These are phyloP conservation scores for Thelonectria rubi DNA, from an alignment of 2,329 filamentous ascomycete genomes.

Conservation along the genomic window DNA sequence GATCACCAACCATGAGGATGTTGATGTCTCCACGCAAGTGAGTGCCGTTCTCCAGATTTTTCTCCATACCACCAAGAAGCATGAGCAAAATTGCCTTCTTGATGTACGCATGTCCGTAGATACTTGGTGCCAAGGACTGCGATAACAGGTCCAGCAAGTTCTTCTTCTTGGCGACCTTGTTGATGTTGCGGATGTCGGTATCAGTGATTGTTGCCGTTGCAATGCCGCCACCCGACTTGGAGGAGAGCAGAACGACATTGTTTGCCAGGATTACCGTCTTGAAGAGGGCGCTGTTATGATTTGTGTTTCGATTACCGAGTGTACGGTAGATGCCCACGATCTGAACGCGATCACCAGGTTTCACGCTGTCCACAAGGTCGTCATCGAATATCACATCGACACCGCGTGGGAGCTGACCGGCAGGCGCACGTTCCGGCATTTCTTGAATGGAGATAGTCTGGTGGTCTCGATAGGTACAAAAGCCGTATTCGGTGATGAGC, in stretches of 20 bases:
- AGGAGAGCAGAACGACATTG: conserved; percentile 92
- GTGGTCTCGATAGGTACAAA: conserved; percentile 94
- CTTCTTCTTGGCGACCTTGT: conserved; percentile 94
- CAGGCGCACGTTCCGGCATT: conserved; percentile 96
- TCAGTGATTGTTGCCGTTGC: conserved; percentile 93
- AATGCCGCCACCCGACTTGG: conserved; percentile 93
- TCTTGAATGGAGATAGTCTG: conserved; percentile 98
- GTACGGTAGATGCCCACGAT: conserved; percentile 96
- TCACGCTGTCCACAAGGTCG: conserved; percentile 92
- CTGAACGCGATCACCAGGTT: conserved; percentile 95
- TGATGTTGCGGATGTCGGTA: conserved; percentile 97
- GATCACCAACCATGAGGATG: conserved; percentile 98
- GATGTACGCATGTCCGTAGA: conserved; percentile 96
- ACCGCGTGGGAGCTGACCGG: conserved; percentile 91
- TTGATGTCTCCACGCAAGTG: conserved; percentile 99
- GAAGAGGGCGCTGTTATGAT: conserved; percentile 90
- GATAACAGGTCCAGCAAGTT: conserved; percentile 93
- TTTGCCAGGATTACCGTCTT: conserved; percentile 94
- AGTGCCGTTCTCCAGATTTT: conserved; percentile 97
- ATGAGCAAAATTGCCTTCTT: conserved; percentile 97
- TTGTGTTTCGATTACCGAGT: conserved; percentile 91
- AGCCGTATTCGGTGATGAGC: conserved; percentile 93
- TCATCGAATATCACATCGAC: conserved; percentile 98
- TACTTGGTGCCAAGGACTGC: conserved; percentile 93
- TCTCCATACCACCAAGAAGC: conserved; percentile 95